Evolutionary conservation across 208 protist species (phyloP), one percentile per base, ranked within the genome.

Genomic region (Trypanosoma conorhini): DNA sequence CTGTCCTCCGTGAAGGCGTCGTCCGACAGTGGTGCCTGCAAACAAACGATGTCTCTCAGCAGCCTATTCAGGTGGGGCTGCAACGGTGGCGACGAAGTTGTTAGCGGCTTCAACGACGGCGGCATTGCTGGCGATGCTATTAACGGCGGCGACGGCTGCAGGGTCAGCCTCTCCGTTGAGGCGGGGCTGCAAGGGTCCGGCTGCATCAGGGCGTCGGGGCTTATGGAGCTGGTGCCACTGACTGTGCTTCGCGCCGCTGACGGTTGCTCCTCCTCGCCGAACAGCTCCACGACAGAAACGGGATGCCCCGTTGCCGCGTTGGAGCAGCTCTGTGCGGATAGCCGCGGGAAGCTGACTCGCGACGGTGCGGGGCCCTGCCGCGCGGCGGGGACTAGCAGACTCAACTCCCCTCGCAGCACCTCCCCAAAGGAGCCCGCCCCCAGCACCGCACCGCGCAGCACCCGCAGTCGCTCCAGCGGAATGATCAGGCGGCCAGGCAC

Each of bases 341-440:
- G 5, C 24, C 24, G 0, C 24, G 4, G 26, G 26, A 4, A n/a
- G n/a, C n/a, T 42, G 5, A 31, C 22, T 4, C 21, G n/a, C 30
- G 46, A 31, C 5, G 15, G 21, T 60, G 58, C 58, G 48, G 38
- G 22, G 33, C 22, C 31, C 15, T 59, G 22, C 22, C 22, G 33
- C n/a, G 19, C 26, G 8, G 17, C 33, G 19, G 33, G 26, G 62
- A 66, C 10, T 70, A 73, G 12, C 77, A 74, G 5, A 71, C 89
- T 86, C 46, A 93, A 78, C 79, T 93, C 81, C 22, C 80, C 87
- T 40, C 75, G 82, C 56, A 88, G 52, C 33, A 93, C 87, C 21
- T 73, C 76, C 19, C 82, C 87, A 69, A 86, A 93, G 24, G 85
- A 72, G 3, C 87, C 87, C 22, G 70, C 72, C 10, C 87, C 87